Conservation (phyloP, 495 filamentous ascomycete species). For the Articulospora tetracladia region DNA sequence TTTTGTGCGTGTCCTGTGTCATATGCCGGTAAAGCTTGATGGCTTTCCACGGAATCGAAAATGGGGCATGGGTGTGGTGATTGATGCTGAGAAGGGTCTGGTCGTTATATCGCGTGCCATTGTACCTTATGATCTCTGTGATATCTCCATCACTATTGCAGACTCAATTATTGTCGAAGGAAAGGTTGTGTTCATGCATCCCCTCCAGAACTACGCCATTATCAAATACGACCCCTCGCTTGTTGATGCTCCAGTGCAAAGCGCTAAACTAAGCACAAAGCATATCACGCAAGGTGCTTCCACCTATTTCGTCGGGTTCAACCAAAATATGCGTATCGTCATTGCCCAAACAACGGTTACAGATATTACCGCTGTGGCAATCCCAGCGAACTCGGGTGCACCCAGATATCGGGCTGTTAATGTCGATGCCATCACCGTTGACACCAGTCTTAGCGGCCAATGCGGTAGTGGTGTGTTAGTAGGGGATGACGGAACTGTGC, state of each 20-base stretch:
- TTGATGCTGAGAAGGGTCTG: conserved; percentile 92
- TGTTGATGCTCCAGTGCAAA: conserved; percentile 88
- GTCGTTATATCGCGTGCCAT: conserved; percentile 91
- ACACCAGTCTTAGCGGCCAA: conserved; percentile 83
- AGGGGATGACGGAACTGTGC: conserved; percentile 83
- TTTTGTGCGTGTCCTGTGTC: conserved; percentile 89
- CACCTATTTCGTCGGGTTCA: conserved; percentile 95
- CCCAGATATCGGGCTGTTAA: conserved; percentile 96
- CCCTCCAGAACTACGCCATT: conserved; percentile 95
- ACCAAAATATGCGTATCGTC: conserved; percentile 89
- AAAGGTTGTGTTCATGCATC: conserved; percentile 95
- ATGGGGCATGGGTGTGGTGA: conserved; percentile 91
- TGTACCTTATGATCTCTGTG: conserved; percentile 93
- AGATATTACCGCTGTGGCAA: conserved; percentile 95
- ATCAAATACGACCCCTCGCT: conserved; percentile 92
- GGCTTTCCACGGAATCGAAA: conserved; percentile 90
- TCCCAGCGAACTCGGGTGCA: conserved; percentile 85
- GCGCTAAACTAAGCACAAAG: conserved; percentile 74
- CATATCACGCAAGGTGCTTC: conserved; percentile 84
- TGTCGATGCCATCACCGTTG: conserved; percentile 94
- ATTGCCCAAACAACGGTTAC: conserved; percentile 93
- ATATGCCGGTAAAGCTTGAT: conserved; percentile 92
- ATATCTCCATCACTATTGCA: conserved; percentile 91
- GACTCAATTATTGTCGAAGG: conserved; percentile 92
- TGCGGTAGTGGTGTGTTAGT: conserved; percentile 95